These are phyloP conservation scores for Sequoia sempervirens DNA, from an alignment of 75 land plant species.

Conservation along the genomic window DNA sequence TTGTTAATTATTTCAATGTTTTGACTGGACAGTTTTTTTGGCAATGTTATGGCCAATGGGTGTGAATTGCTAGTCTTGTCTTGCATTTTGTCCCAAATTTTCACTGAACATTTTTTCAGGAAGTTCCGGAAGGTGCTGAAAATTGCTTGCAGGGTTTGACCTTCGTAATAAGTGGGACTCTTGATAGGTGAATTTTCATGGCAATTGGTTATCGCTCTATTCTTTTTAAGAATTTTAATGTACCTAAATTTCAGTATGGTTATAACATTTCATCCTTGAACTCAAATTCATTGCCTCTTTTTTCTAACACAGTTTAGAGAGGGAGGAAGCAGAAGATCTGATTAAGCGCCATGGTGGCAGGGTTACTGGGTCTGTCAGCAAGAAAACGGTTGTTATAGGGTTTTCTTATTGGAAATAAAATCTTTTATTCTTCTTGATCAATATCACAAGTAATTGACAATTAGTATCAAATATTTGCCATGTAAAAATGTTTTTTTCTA, in stretches of 20 bases:
- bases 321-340: slow-evolving; percentile 96
- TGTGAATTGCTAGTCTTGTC: not conserved
- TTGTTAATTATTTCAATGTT: not conserved
- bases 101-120: slow-evolving; percentile 37
- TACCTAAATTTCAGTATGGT: not conserved
- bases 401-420: not conserved
- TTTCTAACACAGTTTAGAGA: slow-evolving; percentile 62
- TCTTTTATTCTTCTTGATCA: not conserved
- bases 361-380: slow-evolving; percentile 93
- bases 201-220: not conserved
- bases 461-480: not conserved
- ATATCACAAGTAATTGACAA: not conserved
- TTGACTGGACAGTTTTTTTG: not conserved
- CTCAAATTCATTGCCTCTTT: not conserved
- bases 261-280: not conserved
- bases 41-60: not conserved
- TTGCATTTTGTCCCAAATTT: not conserved
- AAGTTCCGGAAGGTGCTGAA: slow-evolving; percentile 93
- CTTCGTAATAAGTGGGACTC: slow-evolving; percentile 98
- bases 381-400: slow-evolving; percentile 74
- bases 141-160: slow-evolving; percentile 86
- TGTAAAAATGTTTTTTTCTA: not conserved
- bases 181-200: slow-evolving; percentile 70
- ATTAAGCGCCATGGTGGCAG: slow-evolving; percentile 97
- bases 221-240: slow-evolving; percentile 1